These are phyloP conservation scores for Sporothrix protearum DNA, from an alignment of 2,329 filamentous ascomycete genomes.

Conservation along the genomic window DNA sequence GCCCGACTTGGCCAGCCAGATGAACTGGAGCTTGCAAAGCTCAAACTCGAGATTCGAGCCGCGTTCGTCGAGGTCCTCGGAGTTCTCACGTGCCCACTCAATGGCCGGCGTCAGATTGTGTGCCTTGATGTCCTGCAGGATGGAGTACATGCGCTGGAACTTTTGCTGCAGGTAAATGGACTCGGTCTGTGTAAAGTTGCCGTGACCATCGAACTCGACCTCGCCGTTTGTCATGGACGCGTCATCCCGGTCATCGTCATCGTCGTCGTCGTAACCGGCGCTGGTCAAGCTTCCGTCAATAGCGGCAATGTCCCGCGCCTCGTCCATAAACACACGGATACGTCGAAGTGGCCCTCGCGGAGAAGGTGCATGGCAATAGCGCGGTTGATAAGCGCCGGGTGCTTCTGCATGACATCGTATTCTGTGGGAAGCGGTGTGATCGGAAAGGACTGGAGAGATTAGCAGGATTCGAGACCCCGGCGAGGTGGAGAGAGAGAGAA, in stretches of 20 bases:
- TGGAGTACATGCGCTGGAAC: slow-evolving; percentile 87
- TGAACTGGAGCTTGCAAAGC: slow-evolving; percentile 81
- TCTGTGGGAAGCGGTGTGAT: slow-evolving; percentile 67
- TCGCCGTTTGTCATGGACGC: slow-evolving; percentile 31
- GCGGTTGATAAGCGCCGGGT: slow-evolving; percentile 77
- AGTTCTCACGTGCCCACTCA: slow-evolving; percentile 74
- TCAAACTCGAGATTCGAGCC: slow-evolving; percentile 96
- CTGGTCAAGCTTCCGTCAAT: slow-evolving; percentile 24
- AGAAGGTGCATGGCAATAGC: slow-evolving; percentile 96
- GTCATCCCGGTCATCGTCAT: slow-evolving; percentile 19
- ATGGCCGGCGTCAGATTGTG: slow-evolving; percentile 80
- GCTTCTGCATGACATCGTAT: slow-evolving; percentile 72
- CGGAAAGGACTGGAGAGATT: slow-evolving; percentile 38
- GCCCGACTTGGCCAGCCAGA: slow-evolving; percentile 71
- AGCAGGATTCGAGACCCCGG: slow-evolving; percentile 21
- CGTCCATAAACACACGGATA: slow-evolving; percentile 82
- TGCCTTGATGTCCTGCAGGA: slow-evolving; percentile 72
- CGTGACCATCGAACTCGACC: slow-evolving; percentile 30
- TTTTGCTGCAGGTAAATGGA: slow-evolving; percentile 69
- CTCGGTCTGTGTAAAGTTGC: slow-evolving; percentile 49
- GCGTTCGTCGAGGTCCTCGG: slow-evolving; percentile 66
- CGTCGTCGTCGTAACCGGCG: background rate
- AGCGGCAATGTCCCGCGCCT: slow-evolving; percentile 46
- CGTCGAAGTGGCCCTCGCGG: slow-evolving; percentile 87
- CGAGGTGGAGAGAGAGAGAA: background rate